Base-by-base conservation (phyloP, 1,139 yeast genomes). In the Protomyces inouyei region DNA sequence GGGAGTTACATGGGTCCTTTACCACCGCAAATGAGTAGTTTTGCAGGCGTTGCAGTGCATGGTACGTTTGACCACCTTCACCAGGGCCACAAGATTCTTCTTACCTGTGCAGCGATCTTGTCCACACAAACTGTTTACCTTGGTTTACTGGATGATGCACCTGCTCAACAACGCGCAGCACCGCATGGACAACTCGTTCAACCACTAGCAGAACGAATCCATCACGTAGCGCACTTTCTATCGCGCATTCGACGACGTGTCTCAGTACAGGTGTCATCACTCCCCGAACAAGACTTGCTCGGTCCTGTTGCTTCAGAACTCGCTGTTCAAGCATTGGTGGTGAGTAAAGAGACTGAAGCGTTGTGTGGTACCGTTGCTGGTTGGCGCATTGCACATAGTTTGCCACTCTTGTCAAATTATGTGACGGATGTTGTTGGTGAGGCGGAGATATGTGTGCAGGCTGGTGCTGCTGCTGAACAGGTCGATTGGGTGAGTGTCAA, bases 51-150 rank as follows among this genome's bases (percentile, higher is more conserved):
- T 14, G 95, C 95, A 0, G 85, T 92, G 0, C 98, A 98, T 0
- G 99, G 99, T 0, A 95, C 98, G 0, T 95, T 95, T 77, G 99
- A 95, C 73, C 98, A 95, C 75, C 73, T 95, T 46, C 99, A 95
- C 71, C 96, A 88, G 72, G 99, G 98, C 0, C 99, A 95, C 75
- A 90, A 88, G 73, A 85, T 93, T 37, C 77, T 95, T 25, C 78
- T 95, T 6, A 86, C 96, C 0, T 78, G 88, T 69, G 81, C 95
- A 0, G 83, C 85, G 0, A 90, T 85, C 71, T 69, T 89, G 14
- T 79, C 95, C 0, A 71, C 76, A 4, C 70, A 74, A 2, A 77
- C 75, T 28, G 76, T 93, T 12, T 86, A 92, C 63, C 79, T 93
- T 6, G 98, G 98, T 0, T 79, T 95, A 18, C 61, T 53, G 10